These are phyloP conservation scores for Teunomyces cretensis DNA, from an alignment of 805 yeast genomes.

Conservation along the genomic window DNA sequence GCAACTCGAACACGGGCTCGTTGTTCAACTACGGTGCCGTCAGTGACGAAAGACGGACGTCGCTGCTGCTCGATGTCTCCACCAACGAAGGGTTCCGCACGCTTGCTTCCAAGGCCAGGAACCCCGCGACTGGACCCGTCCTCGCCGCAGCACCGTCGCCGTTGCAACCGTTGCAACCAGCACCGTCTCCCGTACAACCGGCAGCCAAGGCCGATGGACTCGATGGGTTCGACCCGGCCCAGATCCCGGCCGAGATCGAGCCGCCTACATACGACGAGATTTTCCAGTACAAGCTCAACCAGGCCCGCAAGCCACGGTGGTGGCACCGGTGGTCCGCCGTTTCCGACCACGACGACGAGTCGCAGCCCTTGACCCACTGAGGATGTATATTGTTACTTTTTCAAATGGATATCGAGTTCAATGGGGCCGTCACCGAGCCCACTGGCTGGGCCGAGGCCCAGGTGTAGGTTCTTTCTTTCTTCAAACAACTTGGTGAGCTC, in stretches of 20 bases:
- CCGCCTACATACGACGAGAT: conserved; percentile 34
- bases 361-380: neutral
- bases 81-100: neutral
- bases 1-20: conserved; percentile 7
- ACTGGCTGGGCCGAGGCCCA: neutral
- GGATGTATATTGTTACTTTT: conserved; percentile 5
- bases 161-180: too few species aligned
- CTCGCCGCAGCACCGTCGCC: too few species aligned
- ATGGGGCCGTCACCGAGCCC: conserved; percentile 13
- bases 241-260: conserved; percentile 31
- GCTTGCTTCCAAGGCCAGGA: neutral
- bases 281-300: conserved; percentile 21
- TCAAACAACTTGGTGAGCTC: conserved; percentile 58
- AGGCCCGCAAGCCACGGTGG: conserved; percentile 14
- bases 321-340: neutral
- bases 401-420: conserved; percentile 27
- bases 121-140: neutral
- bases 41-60: neutral
- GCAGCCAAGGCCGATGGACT: too few species aligned
- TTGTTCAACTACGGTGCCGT: conserved; percentile 5
- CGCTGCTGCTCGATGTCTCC: too few species aligned
- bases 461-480: conserved; percentile 23
- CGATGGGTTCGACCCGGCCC: conserved; percentile 5
- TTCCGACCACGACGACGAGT: conserved; percentile 2
- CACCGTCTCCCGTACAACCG: too few species aligned